Evolutionary conservation across 495 filamentous ascomycete species (phyloP).

Genomic region (Neurospora africana): DNA sequence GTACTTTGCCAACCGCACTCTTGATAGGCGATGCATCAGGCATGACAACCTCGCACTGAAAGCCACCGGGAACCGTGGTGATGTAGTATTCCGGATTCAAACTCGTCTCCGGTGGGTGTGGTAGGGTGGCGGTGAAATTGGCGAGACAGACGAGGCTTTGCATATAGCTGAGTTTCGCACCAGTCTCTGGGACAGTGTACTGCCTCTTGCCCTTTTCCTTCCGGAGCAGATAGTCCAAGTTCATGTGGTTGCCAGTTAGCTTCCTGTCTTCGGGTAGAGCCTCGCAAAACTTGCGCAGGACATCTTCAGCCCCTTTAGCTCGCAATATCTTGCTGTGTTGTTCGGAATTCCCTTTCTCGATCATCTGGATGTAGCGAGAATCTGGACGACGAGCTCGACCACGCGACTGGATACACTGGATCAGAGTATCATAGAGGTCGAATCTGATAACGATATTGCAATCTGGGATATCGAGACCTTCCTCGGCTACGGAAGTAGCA

Average conservation of each 20-base stretch:
- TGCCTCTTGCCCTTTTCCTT: constrained; percentile 45
- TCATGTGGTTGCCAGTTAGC: constrained; percentile 49
- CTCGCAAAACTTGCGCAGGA: constrained; percentile 66
- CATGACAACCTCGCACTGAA: constrained; percentile 70
- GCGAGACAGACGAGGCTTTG: constrained; percentile 57
- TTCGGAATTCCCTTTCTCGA: constrained; percentile 52
- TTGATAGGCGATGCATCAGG: constrained; percentile 66
- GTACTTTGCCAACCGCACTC: constrained; percentile 49
- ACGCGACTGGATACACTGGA: constrained; percentile 91
- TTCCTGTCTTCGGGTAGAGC: constrained; percentile 65
- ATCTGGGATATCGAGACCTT: constrained; percentile 91
- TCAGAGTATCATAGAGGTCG: constrained; percentile 81
- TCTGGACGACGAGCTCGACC: constrained; percentile 71
- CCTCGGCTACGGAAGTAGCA: constrained; percentile 86
- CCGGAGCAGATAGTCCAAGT: constrained; percentile 43
- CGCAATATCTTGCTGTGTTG: constrained; percentile 49
- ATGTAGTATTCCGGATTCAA: constrained; percentile 56
- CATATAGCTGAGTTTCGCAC: constrained; percentile 71
- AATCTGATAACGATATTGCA: constrained; percentile 88
- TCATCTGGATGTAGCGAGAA: constrained; percentile 79
- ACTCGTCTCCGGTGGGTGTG: constrained; percentile 46
- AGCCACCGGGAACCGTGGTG: constrained; percentile 45
- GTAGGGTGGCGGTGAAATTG: constrained; percentile 43
- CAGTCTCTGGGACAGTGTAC: constrained; percentile 56
- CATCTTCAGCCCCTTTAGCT: constrained; percentile 30